Percentiles rank a stretch among this genome's conserved stretches.
These are phyloP conservation scores for Calendula officinalis DNA, from an alignment of 129 eudicot genomes.

Conservation along the genomic window DNA sequence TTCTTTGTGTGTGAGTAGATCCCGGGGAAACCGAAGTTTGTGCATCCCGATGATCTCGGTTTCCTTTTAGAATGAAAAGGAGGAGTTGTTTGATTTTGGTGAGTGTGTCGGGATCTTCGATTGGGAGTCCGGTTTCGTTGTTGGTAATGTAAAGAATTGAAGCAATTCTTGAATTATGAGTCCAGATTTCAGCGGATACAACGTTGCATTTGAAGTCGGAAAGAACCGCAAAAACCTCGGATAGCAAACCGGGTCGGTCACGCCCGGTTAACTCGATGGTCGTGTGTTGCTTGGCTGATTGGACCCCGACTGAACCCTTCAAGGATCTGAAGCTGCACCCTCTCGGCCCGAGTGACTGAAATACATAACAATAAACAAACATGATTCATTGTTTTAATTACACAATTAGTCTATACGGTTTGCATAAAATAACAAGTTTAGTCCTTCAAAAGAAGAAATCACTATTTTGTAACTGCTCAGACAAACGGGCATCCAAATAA, in stretches of 20 bases:
- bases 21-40: constrained; percentile 70
- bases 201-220: constrained; percentile 67
- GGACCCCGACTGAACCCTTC: constrained; percentile 67
- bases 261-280: constrained; percentile 72
- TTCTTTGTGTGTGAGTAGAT: constrained; percentile 65
- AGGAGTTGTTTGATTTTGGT: constrained; percentile 67
- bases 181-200: constrained; percentile 85
- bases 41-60: constrained; percentile 45
- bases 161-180: constrained; percentile 83
- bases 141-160: constrained; percentile 71
- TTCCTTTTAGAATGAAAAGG: constrained; percentile 59
- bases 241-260: constrained; percentile 83
- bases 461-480: too few species aligned
- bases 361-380: constrained; percentile 7
- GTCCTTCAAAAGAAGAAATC: too few species aligned
- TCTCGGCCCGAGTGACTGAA: constrained; percentile 73
- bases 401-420: not conserved
- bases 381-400: not conserved
- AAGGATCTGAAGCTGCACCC: constrained; percentile 60
- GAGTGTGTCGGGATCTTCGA: constrained; percentile 55
- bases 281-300: constrained; percentile 57
- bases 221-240: constrained; percentile 83
- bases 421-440: too few species aligned
- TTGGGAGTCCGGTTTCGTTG: constrained; percentile 37
- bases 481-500: too few species aligned